These are phyloP conservation scores for Lindgomyces ingoldianus DNA, from an alignment of 495 filamentous ascomycete genomes.

Conservation along the genomic window DNA sequence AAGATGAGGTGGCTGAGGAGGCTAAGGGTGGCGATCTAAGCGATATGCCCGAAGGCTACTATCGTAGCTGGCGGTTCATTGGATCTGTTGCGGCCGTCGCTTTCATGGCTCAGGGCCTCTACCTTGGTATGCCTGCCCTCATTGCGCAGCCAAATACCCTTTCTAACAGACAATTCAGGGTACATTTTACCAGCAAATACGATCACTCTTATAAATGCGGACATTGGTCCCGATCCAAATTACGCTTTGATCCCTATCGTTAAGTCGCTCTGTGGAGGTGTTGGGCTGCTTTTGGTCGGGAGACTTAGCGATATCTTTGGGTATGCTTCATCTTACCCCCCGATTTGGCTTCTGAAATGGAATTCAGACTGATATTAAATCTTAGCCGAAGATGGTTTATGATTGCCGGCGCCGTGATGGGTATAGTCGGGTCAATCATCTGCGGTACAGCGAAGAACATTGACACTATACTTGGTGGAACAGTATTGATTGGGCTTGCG, in stretches of 20 bases:
- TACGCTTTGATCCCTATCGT: constrained; percentile 14
- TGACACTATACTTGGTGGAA: constrained; percentile 32
- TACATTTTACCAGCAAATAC: constrained; percentile 21
- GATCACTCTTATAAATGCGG: constrained; percentile 26
- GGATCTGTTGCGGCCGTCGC: constrained; percentile 21
- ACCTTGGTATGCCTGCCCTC: constrained; percentile 1
- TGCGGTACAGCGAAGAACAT: constrained; percentile 31
- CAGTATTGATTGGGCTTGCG: constrained; percentile 16
- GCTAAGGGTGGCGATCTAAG: constrained; percentile 16
- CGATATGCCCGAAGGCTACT: constrained; percentile 32
- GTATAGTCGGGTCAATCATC: constrained; percentile 36
- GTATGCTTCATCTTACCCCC: not conserved
- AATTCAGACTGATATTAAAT: not conserved
- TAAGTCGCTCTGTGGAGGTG: constrained; percentile 17
- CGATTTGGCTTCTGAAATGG: too few relatives aligned
- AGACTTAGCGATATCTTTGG: constrained; percentile 23
- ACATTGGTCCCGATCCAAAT: constrained; percentile 24
- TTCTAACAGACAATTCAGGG: not conserved
- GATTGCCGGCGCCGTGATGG: constrained; percentile 29
- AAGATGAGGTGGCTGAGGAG: constrained; percentile 18
- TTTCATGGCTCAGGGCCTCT: constrained; percentile 20
- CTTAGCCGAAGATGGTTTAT: constrained; percentile 33
- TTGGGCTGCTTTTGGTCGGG: constrained; percentile 14
- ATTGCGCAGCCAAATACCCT: not conserved
- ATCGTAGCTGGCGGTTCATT: constrained; percentile 28